These are phyloP conservation scores for Aspergillus campestris DNA, from an alignment of 495 filamentous ascomycete genomes.

Conservation along the genomic window DNA sequence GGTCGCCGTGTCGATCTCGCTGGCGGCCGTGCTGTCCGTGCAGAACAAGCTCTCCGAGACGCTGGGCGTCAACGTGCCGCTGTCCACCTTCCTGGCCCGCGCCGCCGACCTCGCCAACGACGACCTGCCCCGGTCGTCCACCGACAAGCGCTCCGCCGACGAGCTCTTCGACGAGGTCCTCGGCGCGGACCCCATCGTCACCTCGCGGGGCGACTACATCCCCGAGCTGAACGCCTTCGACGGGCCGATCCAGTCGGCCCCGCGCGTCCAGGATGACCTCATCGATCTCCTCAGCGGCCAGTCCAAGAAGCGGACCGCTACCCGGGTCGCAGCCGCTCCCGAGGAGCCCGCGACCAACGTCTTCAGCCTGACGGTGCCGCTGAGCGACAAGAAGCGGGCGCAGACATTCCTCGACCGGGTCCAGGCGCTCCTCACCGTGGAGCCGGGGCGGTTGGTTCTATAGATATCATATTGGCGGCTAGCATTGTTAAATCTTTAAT, in stretches of 20 bases:
- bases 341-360: conserved; percentile 54
- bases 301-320: conserved; percentile 22
- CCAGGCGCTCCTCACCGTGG: conserved; percentile 70
- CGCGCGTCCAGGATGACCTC: conserved; percentile 47
- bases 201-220: conserved; percentile 52
- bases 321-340: conserved; percentile 14
- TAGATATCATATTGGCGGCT: conserved; percentile 15
- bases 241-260: conserved; percentile 14
- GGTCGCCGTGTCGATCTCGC: conserved; percentile 60
- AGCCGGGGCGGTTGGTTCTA: conserved; percentile 70
- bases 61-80: conserved; percentile 68
- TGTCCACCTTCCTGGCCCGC: conserved; percentile 79
- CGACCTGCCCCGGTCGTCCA: conserved; percentile 59
- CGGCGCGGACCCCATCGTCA: conserved; percentile 52
- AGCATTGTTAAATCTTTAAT: no score
- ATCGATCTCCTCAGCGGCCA: conserved; percentile 66
- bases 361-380: conserved; percentile 69
- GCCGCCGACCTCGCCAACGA: conserved; percentile 82
- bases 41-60: conserved; percentile 70
- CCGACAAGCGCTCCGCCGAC: conserved; percentile 55
- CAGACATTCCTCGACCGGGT: conserved; percentile 73
- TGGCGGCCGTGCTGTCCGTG: conserved; percentile 65
- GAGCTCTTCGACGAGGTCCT: conserved; percentile 87
- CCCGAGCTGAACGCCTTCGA: conserved; percentile 65
- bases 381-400: conserved; percentile 71